phyloP scores from a whole-genome alignment of 129 eudicot genomes.

The Dittrichia graveolens region DNA sequence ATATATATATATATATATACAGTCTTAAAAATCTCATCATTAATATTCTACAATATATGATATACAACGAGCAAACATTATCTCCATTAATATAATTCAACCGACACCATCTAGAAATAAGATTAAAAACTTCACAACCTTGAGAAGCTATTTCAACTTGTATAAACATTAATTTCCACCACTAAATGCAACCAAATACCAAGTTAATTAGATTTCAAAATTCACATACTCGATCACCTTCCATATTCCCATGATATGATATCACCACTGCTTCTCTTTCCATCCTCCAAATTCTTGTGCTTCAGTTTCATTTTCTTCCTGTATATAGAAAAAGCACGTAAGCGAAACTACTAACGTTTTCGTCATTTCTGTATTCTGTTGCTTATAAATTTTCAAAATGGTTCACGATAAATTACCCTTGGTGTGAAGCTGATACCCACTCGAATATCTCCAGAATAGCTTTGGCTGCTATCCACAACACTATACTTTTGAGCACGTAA shows the following conservation, averaged over 20 bases:
- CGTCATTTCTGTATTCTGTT: not conserved
- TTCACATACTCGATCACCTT: not conserved
- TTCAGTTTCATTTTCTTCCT: conserved; percentile 42
- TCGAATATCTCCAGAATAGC: conserved; percentile 67
- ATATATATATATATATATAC: too few relatives aligned
- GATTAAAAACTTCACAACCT: too few relatives aligned
- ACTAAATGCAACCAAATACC: conserved; percentile 10
- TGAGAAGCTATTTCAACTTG: too few relatives aligned
- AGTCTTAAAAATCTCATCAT: too few relatives aligned
- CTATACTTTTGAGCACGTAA: conserved; percentile 56
- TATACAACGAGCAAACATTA: too few relatives aligned
- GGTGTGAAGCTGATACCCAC: conserved; percentile 67
- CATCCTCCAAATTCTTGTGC: conserved; percentile 58
- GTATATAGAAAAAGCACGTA: not conserved
- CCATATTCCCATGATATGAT: conserved; percentile 1
- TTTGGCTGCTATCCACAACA: conserved; percentile 45
- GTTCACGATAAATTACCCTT: conserved; percentile 37
- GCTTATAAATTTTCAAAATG: not conserved
- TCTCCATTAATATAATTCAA: too few relatives aligned
- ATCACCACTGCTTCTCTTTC: conserved; percentile 50
- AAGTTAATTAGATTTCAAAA: conserved; percentile 6
- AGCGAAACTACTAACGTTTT: conserved; percentile 4
- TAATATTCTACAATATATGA: too few relatives aligned
- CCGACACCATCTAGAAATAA: too few relatives aligned
- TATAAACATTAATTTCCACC: conserved; percentile 12